Conservation (phyloP, 2,329 filamentous ascomycete species). For the Cryphonectria carpinicola region DNA sequence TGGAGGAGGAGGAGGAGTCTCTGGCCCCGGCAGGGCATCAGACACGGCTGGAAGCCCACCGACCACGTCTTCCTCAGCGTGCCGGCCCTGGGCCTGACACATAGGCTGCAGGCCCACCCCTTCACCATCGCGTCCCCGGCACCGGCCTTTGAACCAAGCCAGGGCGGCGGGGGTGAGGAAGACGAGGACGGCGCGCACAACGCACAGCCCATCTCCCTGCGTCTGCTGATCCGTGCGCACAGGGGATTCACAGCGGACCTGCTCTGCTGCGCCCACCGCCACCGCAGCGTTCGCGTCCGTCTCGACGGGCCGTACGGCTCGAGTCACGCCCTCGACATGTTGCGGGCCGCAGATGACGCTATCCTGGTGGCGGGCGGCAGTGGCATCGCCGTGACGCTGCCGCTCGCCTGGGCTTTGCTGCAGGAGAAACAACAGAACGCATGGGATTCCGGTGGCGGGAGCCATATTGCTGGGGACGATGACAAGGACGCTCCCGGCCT, state of each 20-base stretch:
- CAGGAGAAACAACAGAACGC: conserved; percentile 8
- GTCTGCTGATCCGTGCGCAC: conserved; percentile 63
- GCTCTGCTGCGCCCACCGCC: conserved; percentile 51
- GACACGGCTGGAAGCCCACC: conserved; percentile 60
- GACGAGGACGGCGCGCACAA: neutral
- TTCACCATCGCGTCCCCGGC: conserved; percentile 69
- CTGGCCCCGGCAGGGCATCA: conserved; percentile 41
- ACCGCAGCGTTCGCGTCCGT: conserved; percentile 49
- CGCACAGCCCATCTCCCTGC: conserved; percentile 52
- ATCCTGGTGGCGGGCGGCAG: conserved; percentile 66
- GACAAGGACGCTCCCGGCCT: neutral
- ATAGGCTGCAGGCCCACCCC: conserved; percentile 64
- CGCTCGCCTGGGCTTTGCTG: conserved; percentile 58
- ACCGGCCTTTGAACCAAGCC: conserved; percentile 35
- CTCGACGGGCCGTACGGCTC: conserved; percentile 71
- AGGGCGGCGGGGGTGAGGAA: too few relatives aligned
- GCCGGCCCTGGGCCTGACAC: conserved; percentile 55
- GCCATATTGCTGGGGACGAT: neutral
- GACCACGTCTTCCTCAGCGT: conserved; percentile 68
- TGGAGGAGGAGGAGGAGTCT: neutral
- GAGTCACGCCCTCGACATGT: conserved; percentile 55
- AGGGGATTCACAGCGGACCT: conserved; percentile 63
- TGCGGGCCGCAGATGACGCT: conserved; percentile 52
- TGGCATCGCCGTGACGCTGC: conserved; percentile 67
- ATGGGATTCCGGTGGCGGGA: conserved; percentile 24